Percentiles rank a stretch among this genome's conserved stretches.
phyloP scores from a whole-genome alignment of 257 asterid genomes.

The Gentiana straminea region DNA sequence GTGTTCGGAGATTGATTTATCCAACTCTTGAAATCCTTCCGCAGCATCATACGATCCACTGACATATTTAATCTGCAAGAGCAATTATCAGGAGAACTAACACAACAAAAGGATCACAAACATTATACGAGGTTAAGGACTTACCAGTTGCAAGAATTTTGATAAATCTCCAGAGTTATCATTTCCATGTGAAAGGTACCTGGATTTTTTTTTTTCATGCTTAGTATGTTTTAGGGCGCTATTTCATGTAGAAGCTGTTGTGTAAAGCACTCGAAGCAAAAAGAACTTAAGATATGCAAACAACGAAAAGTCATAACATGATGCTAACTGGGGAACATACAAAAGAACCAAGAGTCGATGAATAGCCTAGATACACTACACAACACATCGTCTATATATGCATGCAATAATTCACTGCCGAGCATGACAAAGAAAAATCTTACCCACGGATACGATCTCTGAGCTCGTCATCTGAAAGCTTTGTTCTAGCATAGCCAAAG shows the following conservation, averaged over 20 bases:
- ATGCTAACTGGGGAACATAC: too few relatives aligned
- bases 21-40: conserved; percentile 72
- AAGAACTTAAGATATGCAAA: not conserved
- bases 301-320: not conserved
- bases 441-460: conserved; percentile 79
- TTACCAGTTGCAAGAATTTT: conserved; percentile 72
- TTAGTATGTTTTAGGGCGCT: too few relatives aligned
- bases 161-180: conserved; percentile 37
- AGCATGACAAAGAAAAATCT: conserved; percentile 8
- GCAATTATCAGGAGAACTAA: conserved; percentile 6
- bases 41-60: conserved; percentile 85
- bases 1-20: conserved; percentile 64
- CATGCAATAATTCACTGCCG: not conserved
- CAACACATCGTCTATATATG: too few relatives aligned
- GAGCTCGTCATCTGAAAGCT: conserved; percentile 68
- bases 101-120: not conserved
- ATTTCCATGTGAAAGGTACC: conserved; percentile 63
- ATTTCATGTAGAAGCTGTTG: too few relatives aligned
- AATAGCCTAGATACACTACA: not conserved
- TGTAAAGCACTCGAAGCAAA: not conserved
- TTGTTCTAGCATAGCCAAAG: conserved; percentile 92
- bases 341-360: not conserved
- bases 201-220: conserved; percentile 7
- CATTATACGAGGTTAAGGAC: conserved; percentile 13
- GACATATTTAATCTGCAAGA: conserved; percentile 70